Conservation (phyloP, 257 asterid species). For the Lithospermum erythrorhizon region DNA sequence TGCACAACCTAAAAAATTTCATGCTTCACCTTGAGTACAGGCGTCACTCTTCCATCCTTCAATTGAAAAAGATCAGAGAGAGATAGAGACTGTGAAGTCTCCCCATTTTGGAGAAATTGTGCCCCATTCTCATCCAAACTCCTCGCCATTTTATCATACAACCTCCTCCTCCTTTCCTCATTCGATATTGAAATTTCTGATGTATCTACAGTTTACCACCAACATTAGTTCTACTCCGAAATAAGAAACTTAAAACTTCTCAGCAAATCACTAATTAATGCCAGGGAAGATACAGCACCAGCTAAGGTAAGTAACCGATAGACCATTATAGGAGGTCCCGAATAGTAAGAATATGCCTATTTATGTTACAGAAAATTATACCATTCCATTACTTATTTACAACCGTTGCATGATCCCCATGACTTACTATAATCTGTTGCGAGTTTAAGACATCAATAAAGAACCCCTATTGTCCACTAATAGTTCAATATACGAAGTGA, state of each 20-base stretch:
- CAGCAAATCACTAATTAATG: too few species aligned
- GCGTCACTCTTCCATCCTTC: conserved; percentile 52
- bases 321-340: too few species aligned
- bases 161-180: conserved; percentile 52
- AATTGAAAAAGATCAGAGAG: conserved; percentile 67
- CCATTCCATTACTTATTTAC: too few species aligned
- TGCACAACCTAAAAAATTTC: not conserved
- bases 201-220: conserved; percentile 9
- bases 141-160: conserved; percentile 63
- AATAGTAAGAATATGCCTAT: too few species aligned
- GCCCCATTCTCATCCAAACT: conserved; percentile 85
- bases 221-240: not conserved
- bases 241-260: not conserved
- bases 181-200: conserved; percentile 34
- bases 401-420: not conserved
- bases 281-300: too few species aligned
- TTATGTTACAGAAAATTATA: too few species aligned
- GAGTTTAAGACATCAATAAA: not conserved
- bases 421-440: too few species aligned
- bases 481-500: not conserved
- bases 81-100: conserved; percentile 84
- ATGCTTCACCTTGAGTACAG: conserved; percentile 54
- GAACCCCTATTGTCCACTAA: not conserved
- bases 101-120: conserved; percentile 64
- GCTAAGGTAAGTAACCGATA: too few species aligned